These are phyloP conservation scores for Amphicarpaea edgeworthii DNA, from an alignment of 306 rosid species.

Conservation along the genomic window DNA sequence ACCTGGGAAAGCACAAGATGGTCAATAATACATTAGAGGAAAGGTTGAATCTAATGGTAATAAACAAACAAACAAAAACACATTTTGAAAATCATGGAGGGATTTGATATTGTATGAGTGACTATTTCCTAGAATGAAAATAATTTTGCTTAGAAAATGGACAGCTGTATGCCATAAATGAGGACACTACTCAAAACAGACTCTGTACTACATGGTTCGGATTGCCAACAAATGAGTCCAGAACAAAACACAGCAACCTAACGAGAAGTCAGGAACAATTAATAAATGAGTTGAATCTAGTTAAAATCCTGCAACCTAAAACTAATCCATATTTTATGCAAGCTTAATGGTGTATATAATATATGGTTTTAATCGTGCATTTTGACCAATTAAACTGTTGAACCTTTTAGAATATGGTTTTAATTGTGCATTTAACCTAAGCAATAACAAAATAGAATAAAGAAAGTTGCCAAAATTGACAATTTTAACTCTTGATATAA, in stretches of 20 bases:
- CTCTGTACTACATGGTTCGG: slow-evolving; percentile 4
- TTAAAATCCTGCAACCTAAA: slow-evolving; percentile 5
- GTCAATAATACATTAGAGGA: slow-evolving; percentile 12
- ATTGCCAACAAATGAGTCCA: slow-evolving; percentile 4
- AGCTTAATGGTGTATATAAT: neutral
- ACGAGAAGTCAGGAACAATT: neutral
- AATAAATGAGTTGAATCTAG: slow-evolving; percentile 24
- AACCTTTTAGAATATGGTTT: neutral
- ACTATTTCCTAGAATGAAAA: slow-evolving; percentile 3
- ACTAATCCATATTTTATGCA: neutral
- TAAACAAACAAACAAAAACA: neutral
- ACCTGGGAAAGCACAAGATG: slow-evolving; percentile 61
- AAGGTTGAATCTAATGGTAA: slow-evolving; percentile 24
- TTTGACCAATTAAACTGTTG: too few relatives aligned
- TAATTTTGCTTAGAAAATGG: neutral
- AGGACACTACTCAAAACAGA: neutral
- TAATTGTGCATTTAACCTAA: neutral
- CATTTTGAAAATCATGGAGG: neutral
- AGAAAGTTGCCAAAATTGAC: slow-evolving; percentile 5
- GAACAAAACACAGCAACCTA: neutral
- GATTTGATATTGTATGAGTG: slow-evolving; percentile 22
- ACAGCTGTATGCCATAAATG: neutral
- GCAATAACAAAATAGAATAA: neutral
- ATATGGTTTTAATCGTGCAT: too few relatives aligned
- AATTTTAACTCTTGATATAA: slow-evolving; percentile 26